Conservation (phyloP, 2,329 filamentous ascomycete species). For the Trichoderma gracile region DNA sequence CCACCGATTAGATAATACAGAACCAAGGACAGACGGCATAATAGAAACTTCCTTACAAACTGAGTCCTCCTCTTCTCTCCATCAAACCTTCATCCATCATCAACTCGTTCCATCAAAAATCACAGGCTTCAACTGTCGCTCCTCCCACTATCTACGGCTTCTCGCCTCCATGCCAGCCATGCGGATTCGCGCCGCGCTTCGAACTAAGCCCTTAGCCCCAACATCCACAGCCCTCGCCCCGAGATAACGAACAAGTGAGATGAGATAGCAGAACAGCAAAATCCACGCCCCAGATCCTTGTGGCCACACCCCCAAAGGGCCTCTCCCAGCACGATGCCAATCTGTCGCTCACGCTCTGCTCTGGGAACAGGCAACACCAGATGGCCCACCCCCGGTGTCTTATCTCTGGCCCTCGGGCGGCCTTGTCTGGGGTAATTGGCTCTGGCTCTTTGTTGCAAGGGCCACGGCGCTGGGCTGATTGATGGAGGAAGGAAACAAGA, state of each 20-base stretch:
- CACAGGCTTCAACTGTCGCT: neutral
- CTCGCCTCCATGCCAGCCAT: conserved; percentile 15
- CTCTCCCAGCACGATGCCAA: conserved; percentile 4
- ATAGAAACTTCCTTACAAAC: neutral
- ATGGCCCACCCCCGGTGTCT: conserved; percentile 25
- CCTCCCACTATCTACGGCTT: neutral
- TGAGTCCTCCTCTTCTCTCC: neutral
- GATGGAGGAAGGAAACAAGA: conserved; percentile 10
- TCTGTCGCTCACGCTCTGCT: neutral
- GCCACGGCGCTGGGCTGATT: conserved; percentile 14
- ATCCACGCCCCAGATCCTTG: neutral
- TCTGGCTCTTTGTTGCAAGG: neutral
- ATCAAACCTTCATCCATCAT: neutral
- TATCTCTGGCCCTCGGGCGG: conserved; percentile 21
- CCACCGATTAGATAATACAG: neutral
- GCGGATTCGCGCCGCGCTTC: conserved; percentile 22
- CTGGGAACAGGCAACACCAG: neutral
- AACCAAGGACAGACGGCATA: too few relatives aligned
- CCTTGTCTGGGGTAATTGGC: conserved; percentile 24
- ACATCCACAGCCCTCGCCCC: conserved; percentile 16
- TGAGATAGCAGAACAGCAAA: neutral
- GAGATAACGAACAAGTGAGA: conserved; percentile 19
- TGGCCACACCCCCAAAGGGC: conserved; percentile 4
- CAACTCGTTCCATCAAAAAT: neutral
- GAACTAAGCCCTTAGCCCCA: conserved; percentile 24